These are phyloP conservation scores for Blastobotrys americana DNA, from an alignment of 805 yeast genomes.

Conservation along the genomic window DNA sequence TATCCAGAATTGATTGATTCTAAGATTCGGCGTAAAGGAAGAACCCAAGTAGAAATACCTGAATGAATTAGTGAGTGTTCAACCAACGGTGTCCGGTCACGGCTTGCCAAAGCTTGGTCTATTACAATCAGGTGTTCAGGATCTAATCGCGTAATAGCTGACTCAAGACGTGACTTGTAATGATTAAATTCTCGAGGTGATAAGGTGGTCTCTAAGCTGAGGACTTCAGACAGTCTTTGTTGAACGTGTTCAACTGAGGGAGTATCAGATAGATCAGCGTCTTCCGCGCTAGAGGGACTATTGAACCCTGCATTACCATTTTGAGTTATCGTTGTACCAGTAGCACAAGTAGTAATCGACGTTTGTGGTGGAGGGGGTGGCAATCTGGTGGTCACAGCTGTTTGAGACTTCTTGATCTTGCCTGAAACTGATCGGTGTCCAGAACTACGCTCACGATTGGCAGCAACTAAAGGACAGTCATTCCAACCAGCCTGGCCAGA, in stretches of 20 bases:
- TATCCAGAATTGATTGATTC: slow-evolving; percentile 30
- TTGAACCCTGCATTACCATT: not conserved
- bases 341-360: not conserved
- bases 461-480: slow-evolving; percentile 44
- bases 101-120: slow-evolving; percentile 23
- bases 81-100: slow-evolving; percentile 34
- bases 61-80: slow-evolving; percentile 52
- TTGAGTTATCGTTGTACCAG: not conserved
- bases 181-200: slow-evolving; percentile 20
- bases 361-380: slow-evolving; percentile 2
- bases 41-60: slow-evolving; percentile 59
- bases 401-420: not conserved
- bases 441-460: not conserved
- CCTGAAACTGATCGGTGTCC: not conserved
- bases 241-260: slow-evolving; percentile 6
- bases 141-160: not conserved
- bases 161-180: slow-evolving; percentile 19
- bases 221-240: slow-evolving; percentile 7
- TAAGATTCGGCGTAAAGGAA: slow-evolving; percentile 53
- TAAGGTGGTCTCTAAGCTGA: slow-evolving; percentile 11
- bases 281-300: not conserved
- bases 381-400: slow-evolving; percentile 10
- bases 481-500: slow-evolving; percentile 45
- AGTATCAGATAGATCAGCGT: not conserved
- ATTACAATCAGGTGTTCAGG: slow-evolving; percentile 21